Evolutionary conservation across 495 filamentous ascomycete genomes (phyloP).

Genomic region (Xylaria grammica): DNA sequence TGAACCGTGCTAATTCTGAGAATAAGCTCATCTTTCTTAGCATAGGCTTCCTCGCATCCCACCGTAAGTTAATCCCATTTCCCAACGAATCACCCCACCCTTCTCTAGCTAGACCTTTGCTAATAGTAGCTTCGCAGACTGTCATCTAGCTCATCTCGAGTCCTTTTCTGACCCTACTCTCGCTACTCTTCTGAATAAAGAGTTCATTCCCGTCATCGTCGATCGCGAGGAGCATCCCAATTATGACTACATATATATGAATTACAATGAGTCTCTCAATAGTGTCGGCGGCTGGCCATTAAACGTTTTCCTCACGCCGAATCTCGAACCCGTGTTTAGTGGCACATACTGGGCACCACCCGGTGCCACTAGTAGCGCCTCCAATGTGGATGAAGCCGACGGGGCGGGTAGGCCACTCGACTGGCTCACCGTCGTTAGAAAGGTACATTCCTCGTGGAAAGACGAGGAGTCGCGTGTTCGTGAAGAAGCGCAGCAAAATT

Average conservation of each 20-base stretch:
- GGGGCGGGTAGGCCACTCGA: constrained; percentile 35
- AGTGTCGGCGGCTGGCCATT: constrained; percentile 95
- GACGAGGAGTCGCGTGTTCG: constrained; percentile 82
- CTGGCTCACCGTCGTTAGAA: constrained; percentile 75
- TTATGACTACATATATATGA: constrained; percentile 97
- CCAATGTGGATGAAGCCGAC: constrained; percentile 28
- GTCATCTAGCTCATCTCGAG: constrained; percentile 93
- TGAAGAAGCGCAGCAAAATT: constrained; percentile 80
- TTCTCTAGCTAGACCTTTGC: constrained; percentile 9
- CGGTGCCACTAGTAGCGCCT: constrained; percentile 61
- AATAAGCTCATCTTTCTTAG: constrained; percentile 92
- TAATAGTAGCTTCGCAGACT: constrained; percentile 58
- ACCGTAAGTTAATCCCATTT: constrained; percentile 76
- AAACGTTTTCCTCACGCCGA: constrained; percentile 93
- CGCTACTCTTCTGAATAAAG: constrained; percentile 79
- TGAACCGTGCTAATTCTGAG: constrained; percentile 74
- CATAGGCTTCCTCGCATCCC: constrained; percentile 94
- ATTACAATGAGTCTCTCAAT: constrained; percentile 93
- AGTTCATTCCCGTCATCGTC: constrained; percentile 91
- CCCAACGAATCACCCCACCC: constrained; percentile 18
- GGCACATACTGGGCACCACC: constrained; percentile 94
- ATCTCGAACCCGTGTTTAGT: constrained; percentile 92
- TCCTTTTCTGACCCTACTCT: constrained; percentile 85
- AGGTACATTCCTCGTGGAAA: constrained; percentile 80
- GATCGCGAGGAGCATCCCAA: constrained; percentile 96